A percentile compares a stretch with the other conserved stretches of the same genome.
phyloP scores from a whole-genome alignment of 2,329 filamentous ascomycete genomes.

The Taxawa tesnikishii region DNA sequence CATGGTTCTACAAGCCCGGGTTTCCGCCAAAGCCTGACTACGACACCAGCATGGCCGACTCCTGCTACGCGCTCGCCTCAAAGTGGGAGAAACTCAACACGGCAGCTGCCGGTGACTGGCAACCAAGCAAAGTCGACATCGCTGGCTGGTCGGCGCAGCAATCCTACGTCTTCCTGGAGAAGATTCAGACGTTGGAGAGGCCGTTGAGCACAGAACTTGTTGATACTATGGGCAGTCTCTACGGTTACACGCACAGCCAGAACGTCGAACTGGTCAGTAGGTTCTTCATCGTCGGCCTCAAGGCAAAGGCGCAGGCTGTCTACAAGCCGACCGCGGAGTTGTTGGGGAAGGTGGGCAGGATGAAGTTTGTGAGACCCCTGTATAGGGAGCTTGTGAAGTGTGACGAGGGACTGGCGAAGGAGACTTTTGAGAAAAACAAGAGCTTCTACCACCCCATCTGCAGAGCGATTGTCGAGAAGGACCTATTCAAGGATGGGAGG shows the following conservation, averaged over 20 bases:
- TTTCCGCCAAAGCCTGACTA: constrained; percentile 84
- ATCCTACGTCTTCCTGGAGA: constrained; percentile 79
- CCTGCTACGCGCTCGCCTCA: constrained; percentile 68
- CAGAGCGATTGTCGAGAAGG: constrained; percentile 73
- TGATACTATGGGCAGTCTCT: constrained; percentile 59
- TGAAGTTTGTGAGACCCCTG: constrained; percentile 92
- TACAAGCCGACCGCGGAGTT: constrained; percentile 62
- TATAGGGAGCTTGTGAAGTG: constrained; percentile 65
- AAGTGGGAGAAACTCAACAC: constrained; percentile 57
- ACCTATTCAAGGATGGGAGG: constrained; percentile 41
- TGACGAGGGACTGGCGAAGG: constrained; percentile 60
- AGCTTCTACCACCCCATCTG: constrained; percentile 97
- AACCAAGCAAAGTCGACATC: constrained; percentile 57
- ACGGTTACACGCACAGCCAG: constrained; percentile 59
- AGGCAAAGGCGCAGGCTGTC: constrained; percentile 55
- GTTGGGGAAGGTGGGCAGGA: constrained; percentile 71
- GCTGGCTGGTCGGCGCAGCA: constrained; percentile 72
- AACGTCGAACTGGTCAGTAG: constrained; percentile 80
- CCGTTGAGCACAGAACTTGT: constrained; percentile 54
- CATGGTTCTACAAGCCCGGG: constrained; percentile 78
- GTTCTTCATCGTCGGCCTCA: constrained; percentile 69
- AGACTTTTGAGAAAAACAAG: constrained; percentile 76
- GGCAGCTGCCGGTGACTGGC: constrained; percentile 27
- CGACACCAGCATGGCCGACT: constrained; percentile 75
- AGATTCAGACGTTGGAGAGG: constrained; percentile 54